Conservation (phyloP, 1,284 basidiomycete genomes). For the Leucoagaricus sp. region DNA sequence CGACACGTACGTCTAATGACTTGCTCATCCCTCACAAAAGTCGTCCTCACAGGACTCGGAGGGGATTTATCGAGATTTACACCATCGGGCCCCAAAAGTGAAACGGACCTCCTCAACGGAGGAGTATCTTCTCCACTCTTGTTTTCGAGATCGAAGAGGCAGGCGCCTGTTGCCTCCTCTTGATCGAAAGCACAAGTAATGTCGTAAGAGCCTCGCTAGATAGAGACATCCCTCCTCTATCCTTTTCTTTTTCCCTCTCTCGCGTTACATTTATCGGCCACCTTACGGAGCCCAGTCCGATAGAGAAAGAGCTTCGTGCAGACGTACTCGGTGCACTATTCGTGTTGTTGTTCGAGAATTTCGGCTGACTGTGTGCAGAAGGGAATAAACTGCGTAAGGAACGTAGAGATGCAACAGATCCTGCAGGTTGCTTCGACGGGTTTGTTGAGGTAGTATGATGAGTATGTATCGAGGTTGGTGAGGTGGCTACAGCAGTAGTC, state of each 20-base stretch:
- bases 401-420: constrained; percentile 48
- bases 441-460: constrained; percentile 20
- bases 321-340: constrained; percentile 26
- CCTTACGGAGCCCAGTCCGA: constrained; percentile 52
- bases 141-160: not conserved
- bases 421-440: constrained; percentile 16
- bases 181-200: constrained; percentile 37
- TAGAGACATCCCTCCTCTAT: constrained; percentile 37
- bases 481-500: constrained; percentile 6
- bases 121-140: constrained; percentile 20
- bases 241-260: constrained; percentile 40
- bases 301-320: constrained; percentile 41
- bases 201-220: constrained; percentile 23
- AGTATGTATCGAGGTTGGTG: constrained; percentile 10
- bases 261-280: constrained; percentile 47
- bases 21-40: too few relatives aligned
- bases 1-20: too few relatives aligned
- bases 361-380: too few relatives aligned
- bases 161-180: constrained; percentile 18
- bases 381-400: too few relatives aligned
- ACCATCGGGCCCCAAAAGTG: constrained; percentile 32
- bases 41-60: constrained; percentile 21
- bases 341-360: constrained; percentile 26
- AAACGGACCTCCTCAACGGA: constrained; percentile 33
- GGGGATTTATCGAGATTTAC: constrained; percentile 21